Conservation (phyloP, 768 basidiomycete species). For the Amyloporia xantha region DNA sequence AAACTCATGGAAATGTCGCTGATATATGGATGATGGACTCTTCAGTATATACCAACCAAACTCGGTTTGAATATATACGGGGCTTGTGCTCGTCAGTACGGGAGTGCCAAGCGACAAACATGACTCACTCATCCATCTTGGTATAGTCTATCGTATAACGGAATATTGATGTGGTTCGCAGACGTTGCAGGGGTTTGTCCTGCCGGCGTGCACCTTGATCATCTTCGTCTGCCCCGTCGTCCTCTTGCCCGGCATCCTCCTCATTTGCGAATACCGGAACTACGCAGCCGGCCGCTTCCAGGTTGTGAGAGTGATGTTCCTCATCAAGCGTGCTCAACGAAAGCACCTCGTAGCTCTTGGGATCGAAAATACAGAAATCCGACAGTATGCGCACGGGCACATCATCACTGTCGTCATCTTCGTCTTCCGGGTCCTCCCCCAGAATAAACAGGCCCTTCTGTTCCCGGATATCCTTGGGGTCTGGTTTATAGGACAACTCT, state of each 20-base stretch:
- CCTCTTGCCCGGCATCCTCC: conserved; percentile 60
- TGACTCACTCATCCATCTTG: conserved; percentile 42
- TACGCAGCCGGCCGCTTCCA: conserved; percentile 54
- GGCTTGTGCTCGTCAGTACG: conserved; percentile 30
- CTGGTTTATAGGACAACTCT: not conserved
- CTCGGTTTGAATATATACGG: conserved; percentile 58
- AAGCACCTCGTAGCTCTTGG: conserved; percentile 38
- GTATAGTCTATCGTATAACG: conserved; percentile 47
- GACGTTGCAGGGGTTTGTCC: conserved; percentile 23
- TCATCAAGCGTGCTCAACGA: conserved; percentile 40
- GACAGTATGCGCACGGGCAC: conserved; percentile 53
- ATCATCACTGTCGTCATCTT: conserved; percentile 19
- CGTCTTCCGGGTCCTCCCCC: conserved; percentile 23
- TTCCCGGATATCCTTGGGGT: conserved; percentile 12
- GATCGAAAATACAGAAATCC: conserved; percentile 58
- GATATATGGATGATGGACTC: conserved; percentile 40
- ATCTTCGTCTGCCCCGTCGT: conserved; percentile 32
- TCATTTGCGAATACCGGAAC: conserved; percentile 41
- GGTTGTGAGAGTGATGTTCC: conserved; percentile 25
- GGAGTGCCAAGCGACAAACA: not conserved
- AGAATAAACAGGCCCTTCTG: conserved; percentile 13
- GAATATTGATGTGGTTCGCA: conserved; percentile 43
- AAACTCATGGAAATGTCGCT: conserved; percentile 39
- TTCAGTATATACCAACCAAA: conserved; percentile 58
- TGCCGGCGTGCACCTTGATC: too few species aligned